A percentile compares a stretch with the other conserved stretches of the same genome.
Conservation (phyloP, 768 basidiomycete genomes). For the Boletus vinaceobasis region DNA sequence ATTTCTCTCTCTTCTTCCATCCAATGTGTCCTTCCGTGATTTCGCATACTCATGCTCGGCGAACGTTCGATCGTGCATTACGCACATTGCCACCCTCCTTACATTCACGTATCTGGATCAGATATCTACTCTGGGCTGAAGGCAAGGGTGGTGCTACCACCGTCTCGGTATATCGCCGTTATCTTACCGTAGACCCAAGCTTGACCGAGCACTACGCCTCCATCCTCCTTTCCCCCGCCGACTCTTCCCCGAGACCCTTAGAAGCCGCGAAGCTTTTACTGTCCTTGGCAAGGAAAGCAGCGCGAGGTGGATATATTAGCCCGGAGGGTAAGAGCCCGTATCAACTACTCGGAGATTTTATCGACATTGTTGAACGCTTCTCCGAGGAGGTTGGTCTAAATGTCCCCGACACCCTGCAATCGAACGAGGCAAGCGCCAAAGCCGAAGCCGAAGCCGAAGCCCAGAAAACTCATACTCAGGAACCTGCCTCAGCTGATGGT, state of each 20-base stretch:
- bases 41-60: constrained; percentile 85
- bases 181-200: constrained; percentile 77
- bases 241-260: constrained; percentile 71
- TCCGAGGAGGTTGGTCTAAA: constrained; percentile 92
- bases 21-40: constrained; percentile 82
- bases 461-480: constrained; percentile 26
- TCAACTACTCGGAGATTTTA: constrained; percentile 87
- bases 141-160: constrained; percentile 72
- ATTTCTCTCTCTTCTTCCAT: constrained; percentile 86
- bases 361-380: constrained; percentile 86
- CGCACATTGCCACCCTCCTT: constrained; percentile 91
- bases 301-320: constrained; percentile 77
- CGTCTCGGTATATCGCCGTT: constrained; percentile 83
- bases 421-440: constrained; percentile 49
- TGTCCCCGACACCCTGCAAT: constrained; percentile 64
- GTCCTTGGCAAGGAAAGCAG: constrained; percentile 77
- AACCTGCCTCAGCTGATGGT: constrained; percentile 50
- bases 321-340: constrained; percentile 95
- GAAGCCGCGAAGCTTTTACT: constrained; percentile 92
- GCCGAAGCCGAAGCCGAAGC: constrained; percentile 43
- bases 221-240: constrained; percentile 57
- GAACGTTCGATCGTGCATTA: constrained; percentile 91
- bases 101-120: constrained; percentile 88
- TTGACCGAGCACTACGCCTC: constrained; percentile 76
- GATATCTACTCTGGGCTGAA: constrained; percentile 93